These are phyloP conservation scores for Saccharomycopsis vini DNA, from an alignment of 805 yeast species.

Conservation along the genomic window DNA sequence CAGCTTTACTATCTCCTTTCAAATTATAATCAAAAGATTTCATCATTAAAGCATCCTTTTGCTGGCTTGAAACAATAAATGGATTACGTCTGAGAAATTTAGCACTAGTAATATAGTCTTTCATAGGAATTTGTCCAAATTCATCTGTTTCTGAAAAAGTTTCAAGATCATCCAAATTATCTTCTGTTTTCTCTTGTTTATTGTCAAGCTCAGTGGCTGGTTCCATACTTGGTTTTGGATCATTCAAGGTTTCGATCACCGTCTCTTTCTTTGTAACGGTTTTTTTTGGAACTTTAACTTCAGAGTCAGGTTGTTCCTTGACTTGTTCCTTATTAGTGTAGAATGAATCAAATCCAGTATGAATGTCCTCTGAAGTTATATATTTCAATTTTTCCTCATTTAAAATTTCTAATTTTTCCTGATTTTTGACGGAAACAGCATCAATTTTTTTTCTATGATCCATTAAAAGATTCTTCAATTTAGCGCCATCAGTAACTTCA, in stretches of 20 bases:
- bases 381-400: conserved; percentile 62
- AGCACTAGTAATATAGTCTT: conserved; percentile 42
- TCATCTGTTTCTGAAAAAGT: conserved; percentile 54
- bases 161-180: conserved; percentile 38
- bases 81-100: conserved; percentile 45
- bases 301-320: conserved; percentile 38
- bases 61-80: conserved; percentile 66
- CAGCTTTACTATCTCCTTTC: conserved; percentile 42
- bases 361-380: conserved; percentile 85
- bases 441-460: conserved; percentile 67
- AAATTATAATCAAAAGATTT: conserved; percentile 80
- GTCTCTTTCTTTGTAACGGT: conserved; percentile 22
- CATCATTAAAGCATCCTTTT: conserved; percentile 89
- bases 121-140: conserved; percentile 49
- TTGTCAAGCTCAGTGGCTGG: conserved; percentile 18
- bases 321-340: conserved; percentile 17
- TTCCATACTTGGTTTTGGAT: conserved; percentile 10
- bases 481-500: conserved; percentile 34
- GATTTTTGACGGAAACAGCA: conserved; percentile 53
- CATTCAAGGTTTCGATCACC: conserved; percentile 29
- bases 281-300: conserved; percentile 48
- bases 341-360: conserved; percentile 69
- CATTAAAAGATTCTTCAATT: conserved; percentile 33
- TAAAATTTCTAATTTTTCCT: conserved; percentile 56
- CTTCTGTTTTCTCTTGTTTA: conserved; percentile 17